Evolutionary conservation across 345 rosid species (phyloP).

Genomic region (Iberis pinnata): DNA sequence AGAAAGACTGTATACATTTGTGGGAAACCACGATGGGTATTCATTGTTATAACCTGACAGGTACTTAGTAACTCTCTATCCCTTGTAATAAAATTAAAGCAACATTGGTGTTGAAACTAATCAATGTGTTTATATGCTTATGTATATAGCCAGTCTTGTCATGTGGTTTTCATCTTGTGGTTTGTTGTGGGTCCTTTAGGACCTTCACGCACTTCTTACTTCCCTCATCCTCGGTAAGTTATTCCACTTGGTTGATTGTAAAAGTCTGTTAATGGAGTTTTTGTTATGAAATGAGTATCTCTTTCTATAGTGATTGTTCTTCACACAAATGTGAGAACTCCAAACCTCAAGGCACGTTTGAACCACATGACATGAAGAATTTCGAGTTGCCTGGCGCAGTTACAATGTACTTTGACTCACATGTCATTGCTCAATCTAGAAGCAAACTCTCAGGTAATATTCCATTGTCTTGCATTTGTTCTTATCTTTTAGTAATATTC

Average conservation of each 20-base stretch:
- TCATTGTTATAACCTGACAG: constrained; percentile 20
- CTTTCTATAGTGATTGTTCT: constrained; percentile 21
- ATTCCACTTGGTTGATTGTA: background rate
- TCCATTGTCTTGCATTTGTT: constrained; percentile 1
- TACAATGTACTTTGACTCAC: constrained; percentile 26
- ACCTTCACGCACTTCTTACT: constrained; percentile 24
- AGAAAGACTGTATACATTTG: constrained; percentile 32
- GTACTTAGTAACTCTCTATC: constrained; percentile 9
- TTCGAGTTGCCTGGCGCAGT: constrained; percentile 35
- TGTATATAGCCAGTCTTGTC: constrained; percentile 26
- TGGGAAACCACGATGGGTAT: constrained; percentile 34
- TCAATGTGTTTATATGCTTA: constrained; percentile 13
- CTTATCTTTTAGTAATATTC: background rate
- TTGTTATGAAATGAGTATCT: constrained; percentile 5
- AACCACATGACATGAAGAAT: constrained; percentile 36
- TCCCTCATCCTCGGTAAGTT: constrained; percentile 25
- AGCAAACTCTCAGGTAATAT: constrained; percentile 11
- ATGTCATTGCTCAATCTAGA: background rate
- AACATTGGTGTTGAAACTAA: constrained; percentile 8
- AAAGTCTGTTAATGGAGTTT: background rate
- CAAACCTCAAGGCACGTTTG: constrained; percentile 35
- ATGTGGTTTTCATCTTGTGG: constrained; percentile 35
- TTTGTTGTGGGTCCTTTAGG: constrained; percentile 30
- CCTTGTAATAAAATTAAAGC: background rate
- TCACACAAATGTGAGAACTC: constrained; percentile 33